These are phyloP conservation scores for Oropetium thomaeum DNA, from an alignment of 176 grass and related monocot genomes.

Conservation along the genomic window DNA sequence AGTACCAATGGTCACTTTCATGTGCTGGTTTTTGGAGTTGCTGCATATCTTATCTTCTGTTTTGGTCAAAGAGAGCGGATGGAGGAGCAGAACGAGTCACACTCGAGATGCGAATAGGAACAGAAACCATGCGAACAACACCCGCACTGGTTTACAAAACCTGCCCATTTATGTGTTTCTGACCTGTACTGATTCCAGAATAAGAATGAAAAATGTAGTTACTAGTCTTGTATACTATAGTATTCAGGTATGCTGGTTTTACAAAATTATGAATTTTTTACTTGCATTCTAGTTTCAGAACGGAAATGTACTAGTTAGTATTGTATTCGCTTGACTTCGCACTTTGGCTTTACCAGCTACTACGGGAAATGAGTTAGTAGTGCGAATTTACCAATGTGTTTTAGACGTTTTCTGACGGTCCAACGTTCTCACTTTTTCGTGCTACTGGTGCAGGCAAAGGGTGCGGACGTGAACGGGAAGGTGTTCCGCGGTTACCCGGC, in stretches of 20 bases:
- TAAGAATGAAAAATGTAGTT: not conserved
- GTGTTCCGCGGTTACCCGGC: constrained; percentile 73
- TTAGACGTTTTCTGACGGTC: not conserved
- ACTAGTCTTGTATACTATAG: too few relatives aligned
- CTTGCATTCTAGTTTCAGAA: too few relatives aligned
- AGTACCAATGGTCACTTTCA: constrained; percentile 2
- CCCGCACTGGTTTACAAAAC: too few relatives aligned
- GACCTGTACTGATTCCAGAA: not conserved
- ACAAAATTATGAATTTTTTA: too few relatives aligned
- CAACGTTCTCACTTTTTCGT: not conserved
- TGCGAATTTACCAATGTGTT: not conserved
- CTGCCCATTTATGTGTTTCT: too few relatives aligned
- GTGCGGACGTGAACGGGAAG: constrained; percentile 89
- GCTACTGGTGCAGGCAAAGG: constrained; percentile 49
- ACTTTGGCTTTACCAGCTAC: not conserved
- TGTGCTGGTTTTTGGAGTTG: constrained; percentile 3
- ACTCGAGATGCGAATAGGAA: not conserved
- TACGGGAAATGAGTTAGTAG: not conserved
- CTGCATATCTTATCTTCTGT: not conserved
- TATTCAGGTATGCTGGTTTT: too few relatives aligned
- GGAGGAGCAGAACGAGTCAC: not conserved
- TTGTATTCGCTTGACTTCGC: not conserved
- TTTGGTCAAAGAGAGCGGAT: constrained; percentile 1
- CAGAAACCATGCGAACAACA: not conserved
- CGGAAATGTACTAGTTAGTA: too few relatives aligned